These are phyloP conservation scores for Brasilioporus rufonigricans DNA, from an alignment of 768 basidiomycete genomes.

Conservation along the genomic window DNA sequence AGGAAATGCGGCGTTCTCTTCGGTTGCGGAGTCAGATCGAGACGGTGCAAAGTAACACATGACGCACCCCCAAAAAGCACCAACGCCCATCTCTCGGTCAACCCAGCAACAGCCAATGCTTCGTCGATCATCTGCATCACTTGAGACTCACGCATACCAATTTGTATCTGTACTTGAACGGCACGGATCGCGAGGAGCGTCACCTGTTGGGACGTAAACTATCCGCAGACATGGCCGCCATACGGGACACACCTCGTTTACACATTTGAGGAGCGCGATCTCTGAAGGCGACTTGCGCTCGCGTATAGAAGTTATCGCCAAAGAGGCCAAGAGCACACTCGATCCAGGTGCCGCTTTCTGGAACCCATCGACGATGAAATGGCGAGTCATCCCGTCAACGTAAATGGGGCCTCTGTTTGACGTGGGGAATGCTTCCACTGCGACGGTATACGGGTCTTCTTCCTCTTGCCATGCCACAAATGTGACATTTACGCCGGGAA, in stretches of 20 bases:
- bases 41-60: neutral
- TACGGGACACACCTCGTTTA: conserved; percentile 59
- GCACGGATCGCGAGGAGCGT: conserved; percentile 72
- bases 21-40: conserved; percentile 1
- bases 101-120: conserved; percentile 57
- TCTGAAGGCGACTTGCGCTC: conserved; percentile 76
- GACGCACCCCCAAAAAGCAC: conserved; percentile 76
- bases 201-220: conserved; percentile 45
- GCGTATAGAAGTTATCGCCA: conserved; percentile 55
- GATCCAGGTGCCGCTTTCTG: conserved; percentile 40
- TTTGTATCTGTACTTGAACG: conserved; percentile 54
- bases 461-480: conserved; percentile 69
- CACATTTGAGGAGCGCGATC: conserved; percentile 69
- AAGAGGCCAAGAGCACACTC: conserved; percentile 48
- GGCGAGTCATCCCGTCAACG: conserved; percentile 58
- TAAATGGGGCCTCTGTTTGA: conserved; percentile 41
- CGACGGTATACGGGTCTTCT: conserved; percentile 59
- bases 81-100: conserved; percentile 56
- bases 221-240: neutral
- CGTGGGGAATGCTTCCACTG: conserved; percentile 31
- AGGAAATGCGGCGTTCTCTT: conserved; percentile 84
- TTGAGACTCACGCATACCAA: conserved; percentile 77
- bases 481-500: conserved; percentile 46
- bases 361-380: conserved; percentile 67
- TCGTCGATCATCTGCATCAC: conserved; percentile 55